Conservation (phyloP, 2,329 filamentous ascomycete genomes). For the Arthrobotrys sinensis region DNA sequence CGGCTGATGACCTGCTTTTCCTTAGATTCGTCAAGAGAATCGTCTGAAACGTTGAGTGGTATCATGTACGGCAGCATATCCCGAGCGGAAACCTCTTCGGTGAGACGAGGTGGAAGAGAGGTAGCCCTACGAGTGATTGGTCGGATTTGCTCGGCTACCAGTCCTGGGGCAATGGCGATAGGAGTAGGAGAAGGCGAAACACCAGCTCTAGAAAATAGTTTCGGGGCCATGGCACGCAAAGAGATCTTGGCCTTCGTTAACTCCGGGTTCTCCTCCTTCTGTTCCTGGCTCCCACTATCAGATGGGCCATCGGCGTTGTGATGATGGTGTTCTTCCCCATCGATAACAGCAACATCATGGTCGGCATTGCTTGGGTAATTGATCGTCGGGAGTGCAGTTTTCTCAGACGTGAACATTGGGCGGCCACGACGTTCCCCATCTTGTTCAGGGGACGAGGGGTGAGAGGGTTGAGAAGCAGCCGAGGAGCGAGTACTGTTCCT, state of each 20-base stretch:
- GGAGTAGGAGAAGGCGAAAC: slow-evolving; percentile 64
- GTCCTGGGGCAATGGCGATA: slow-evolving; percentile 73
- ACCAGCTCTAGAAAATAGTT: slow-evolving; percentile 57
- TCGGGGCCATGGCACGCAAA: slow-evolving; percentile 52
- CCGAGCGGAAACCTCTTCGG: slow-evolving; percentile 65
- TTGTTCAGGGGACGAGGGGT: slow-evolving; percentile 31
- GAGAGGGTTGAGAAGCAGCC: slow-evolving; percentile 36
- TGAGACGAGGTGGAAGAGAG: slow-evolving; percentile 80
- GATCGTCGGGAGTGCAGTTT: slow-evolving; percentile 7
- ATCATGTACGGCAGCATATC: slow-evolving; percentile 53
- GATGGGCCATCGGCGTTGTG: slow-evolving; percentile 40
- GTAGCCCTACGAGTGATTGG: slow-evolving; percentile 74
- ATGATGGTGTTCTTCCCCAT: slow-evolving; percentile 30
- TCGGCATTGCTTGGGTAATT: background rate
- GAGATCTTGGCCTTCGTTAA: slow-evolving; percentile 43
- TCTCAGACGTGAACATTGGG: slow-evolving; percentile 46
- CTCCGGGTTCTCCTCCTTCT: slow-evolving; percentile 39
- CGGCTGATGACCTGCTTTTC: slow-evolving; percentile 65
- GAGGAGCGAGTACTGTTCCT: slow-evolving; percentile 54
- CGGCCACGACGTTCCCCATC: slow-evolving; percentile 46
- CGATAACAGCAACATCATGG: slow-evolving; percentile 47
- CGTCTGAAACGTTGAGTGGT: slow-evolving; percentile 58
- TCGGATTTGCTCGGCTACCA: slow-evolving; percentile 71
- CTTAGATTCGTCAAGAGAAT: slow-evolving; percentile 54
- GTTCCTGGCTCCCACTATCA: background rate